Base-by-base conservation (phyloP, 1,284 basidiomycete genomes). In the Exobasidium rhododendri region DNA sequence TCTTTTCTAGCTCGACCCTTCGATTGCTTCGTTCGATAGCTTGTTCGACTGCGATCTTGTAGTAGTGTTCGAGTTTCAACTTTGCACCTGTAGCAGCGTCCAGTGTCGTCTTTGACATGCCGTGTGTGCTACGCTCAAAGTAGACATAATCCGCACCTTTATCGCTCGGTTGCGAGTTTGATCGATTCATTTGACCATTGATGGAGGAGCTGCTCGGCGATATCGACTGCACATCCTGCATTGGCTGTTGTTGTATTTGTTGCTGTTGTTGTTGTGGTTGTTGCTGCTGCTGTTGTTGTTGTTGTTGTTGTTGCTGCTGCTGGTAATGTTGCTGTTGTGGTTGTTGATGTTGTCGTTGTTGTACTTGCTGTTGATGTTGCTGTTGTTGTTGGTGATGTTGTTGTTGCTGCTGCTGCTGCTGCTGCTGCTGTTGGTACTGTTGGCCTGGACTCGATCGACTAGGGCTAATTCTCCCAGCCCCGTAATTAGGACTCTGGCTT, bases 51-150 rank as follows among this genome's bases (percentile, higher is more conserved):
- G 89, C 89, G 63, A 97, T 89, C 82, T 97, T 97, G 85, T 98
- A 98, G 82, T 89, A 96, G 65, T 94, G 91, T 82, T 97, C 94
- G 59, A 98, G 86, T 82, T 97, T 97, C 81, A 97, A 87, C 82
- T 97, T 97, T 31, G 94, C 93, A 22, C 90, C 91, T 59, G 92
- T 97, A 3, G 93, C 90, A 64, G 92, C 91, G 62, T 94, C 92
- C 59, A 93, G 85, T 43, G 92, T 91, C 75, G 90, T 88, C 69
- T 93, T 88, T 31, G 88, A 89, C 83, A 97, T 94, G 65, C 86
- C 87, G 51, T 85, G 82, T 1, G 90, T 90, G 58, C 88, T 88
- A 58, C 94, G 85, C 80, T 96, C 90, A 82, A 97, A 98, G 83
- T 94, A 97, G 73, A 97, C 93, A 82, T 98, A 91, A 82, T 90